Conservation (phyloP, 1,284 basidiomycete species). For the Heliocybe sulcata region DNA sequence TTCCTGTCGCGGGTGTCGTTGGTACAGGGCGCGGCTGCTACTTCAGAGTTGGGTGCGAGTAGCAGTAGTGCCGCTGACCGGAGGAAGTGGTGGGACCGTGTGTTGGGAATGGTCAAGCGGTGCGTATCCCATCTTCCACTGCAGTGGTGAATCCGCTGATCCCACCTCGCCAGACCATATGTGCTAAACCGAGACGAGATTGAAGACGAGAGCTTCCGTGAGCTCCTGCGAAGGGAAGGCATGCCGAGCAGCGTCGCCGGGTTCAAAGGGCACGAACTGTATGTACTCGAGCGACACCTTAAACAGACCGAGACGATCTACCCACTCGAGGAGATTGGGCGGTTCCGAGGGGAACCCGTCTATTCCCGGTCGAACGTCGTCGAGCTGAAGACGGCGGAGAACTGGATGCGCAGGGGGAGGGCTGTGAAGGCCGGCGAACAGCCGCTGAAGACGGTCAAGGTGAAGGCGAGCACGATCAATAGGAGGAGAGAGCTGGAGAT, state of each 20-base stretch:
- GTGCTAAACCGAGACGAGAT: constrained; percentile 82
- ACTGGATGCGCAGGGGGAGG: constrained; percentile 90
- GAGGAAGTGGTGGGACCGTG: constrained; percentile 81
- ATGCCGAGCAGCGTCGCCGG: constrained; percentile 90
- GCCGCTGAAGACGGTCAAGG: constrained; percentile 88
- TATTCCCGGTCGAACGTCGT: constrained; percentile 83
- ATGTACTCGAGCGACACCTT: constrained; percentile 81
- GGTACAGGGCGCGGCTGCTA: constrained; percentile 53
- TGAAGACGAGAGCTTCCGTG: constrained; percentile 90
- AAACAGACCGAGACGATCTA: constrained; percentile 85
- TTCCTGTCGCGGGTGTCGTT: constrained; percentile 82
- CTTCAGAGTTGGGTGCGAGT: constrained; percentile 33
- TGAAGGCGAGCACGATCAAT: constrained; percentile 78
- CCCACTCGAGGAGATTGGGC: constrained; percentile 81
- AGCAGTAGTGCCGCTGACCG: constrained; percentile 20
- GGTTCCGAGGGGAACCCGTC: constrained; percentile 92
- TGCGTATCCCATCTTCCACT: constrained; percentile 69
- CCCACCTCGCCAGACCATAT: neutral
- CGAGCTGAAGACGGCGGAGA: constrained; percentile 83
- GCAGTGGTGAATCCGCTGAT: constrained; percentile 17
- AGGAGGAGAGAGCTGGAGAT: constrained; percentile 83
- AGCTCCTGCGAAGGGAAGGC: constrained; percentile 77
- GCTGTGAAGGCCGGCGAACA: constrained; percentile 70
- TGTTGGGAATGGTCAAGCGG: constrained; percentile 56
- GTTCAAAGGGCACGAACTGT: constrained; percentile 96